Base-by-base conservation (phyloP, 2,329 filamentous ascomycete species). In the Emydomyces testavorans region DNA sequence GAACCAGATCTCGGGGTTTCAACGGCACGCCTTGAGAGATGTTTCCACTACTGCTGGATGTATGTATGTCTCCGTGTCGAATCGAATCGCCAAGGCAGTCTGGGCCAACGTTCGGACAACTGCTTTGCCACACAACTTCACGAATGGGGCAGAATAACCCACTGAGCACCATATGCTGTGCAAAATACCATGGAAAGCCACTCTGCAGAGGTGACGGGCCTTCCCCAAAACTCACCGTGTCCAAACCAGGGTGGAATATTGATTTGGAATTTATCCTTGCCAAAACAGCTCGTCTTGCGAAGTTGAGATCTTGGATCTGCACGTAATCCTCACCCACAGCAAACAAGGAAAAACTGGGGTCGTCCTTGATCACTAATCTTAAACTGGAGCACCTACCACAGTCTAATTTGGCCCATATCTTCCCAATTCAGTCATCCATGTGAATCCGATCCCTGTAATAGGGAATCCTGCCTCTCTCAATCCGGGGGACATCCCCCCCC, bases 211-310 rank as follows among this genome's bases (percentile, higher is more conserved):
- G 8, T 11, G 26, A 5, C 26, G 4, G 31, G 8, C 31, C 31
- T 15, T 13, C 31, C 8, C 5, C 31, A n/a, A n/a, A n/a, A n/a
- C n/a, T 4, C 31, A 15, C n/a, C 31, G 4, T 34, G 7, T 15
- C 31, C 8, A 13, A 16, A 18, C 32, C 32, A 38, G 35, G 35
- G 18, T 8, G 16, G 18, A 38, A 26, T n/a, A 31, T 13, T 42
- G 26, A 42, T 42, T 42, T 42, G 39, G 39, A 42, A 42, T 42
- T 42, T n/a, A 18, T 31, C 16, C 28, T 26, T 42, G 24, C 26
- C 39, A 31, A 32, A 41, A 7, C n/a, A 18, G 32, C 32, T 15
- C n/a, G n/a, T n/a, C n/a, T n/a, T n/a, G n/a, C n/a, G n/a, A n/a
- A n/a, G n/a, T n/a, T n/a, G 4, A 16, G 32, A 35, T 6, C 15